Conservation (phyloP, 1,139 yeast genomes). For the Scheffersomyces quercinus region DNA sequence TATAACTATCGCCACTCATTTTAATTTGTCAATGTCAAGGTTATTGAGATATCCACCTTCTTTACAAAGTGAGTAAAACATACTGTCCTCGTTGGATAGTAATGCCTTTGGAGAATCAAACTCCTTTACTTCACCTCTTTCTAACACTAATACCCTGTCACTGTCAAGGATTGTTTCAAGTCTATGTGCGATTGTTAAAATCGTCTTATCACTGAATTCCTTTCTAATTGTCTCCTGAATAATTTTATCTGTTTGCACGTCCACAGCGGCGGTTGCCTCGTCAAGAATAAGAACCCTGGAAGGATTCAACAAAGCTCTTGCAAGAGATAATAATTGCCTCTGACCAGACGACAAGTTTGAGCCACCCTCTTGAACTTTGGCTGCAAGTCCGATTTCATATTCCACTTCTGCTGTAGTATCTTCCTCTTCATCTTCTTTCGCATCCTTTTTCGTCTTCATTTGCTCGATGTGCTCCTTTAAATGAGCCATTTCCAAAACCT, state of each 20-base stretch:
- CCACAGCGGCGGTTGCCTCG: conserved; percentile 43
- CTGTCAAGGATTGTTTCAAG: conserved; percentile 38
- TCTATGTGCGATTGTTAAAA: conserved; percentile 39
- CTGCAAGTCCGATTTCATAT: conserved; percentile 20
- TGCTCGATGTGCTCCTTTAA: conserved; percentile 31
- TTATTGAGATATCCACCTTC: conserved; percentile 28
- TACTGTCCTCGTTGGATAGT: conserved; percentile 21
- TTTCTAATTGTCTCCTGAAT: conserved; percentile 35
- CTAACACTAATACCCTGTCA: conserved; percentile 34
- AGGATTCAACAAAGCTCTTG: conserved; percentile 35
- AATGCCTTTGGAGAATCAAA: conserved; percentile 32
- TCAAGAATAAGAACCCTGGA: conserved; percentile 35
- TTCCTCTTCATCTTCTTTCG: conserved; percentile 3
- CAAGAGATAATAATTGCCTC: conserved; percentile 37
- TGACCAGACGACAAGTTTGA: conserved; percentile 40
- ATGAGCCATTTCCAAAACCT: conserved; percentile 35
- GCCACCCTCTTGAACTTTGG: conserved; percentile 33
- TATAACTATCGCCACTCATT: no score
- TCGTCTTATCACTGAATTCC: conserved; percentile 34
- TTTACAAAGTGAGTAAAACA: conserved; percentile 34
- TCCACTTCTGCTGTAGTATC: conserved; percentile 2
- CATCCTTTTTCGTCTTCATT: conserved; percentile 30
- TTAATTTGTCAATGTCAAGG: not conserved
- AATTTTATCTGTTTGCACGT: conserved; percentile 37
- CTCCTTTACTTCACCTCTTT: conserved; percentile 32